Percentiles rank a stretch among this genome's conserved stretches.
phyloP scores from a whole-genome alignment of 495 filamentous ascomycete genomes.

The Glarea lozoyensis region DNA sequence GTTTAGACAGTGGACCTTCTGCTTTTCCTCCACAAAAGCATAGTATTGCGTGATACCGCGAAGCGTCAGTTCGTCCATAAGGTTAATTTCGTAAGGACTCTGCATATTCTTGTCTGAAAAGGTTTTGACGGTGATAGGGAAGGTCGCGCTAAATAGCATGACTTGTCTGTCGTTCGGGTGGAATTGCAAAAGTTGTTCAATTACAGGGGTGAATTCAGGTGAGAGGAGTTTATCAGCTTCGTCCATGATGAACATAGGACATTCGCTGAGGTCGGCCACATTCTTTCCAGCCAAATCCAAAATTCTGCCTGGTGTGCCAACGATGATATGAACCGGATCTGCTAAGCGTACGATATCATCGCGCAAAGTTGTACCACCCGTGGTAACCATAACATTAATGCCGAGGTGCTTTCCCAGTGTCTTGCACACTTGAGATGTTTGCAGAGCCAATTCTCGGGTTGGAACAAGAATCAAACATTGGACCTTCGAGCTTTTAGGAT shows the following conservation, averaged over 20 bases:
- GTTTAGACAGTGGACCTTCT: constrained; percentile 98
- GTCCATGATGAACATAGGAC: constrained; percentile 97
- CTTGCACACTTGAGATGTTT: constrained; percentile 98
- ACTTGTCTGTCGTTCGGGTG: constrained; percentile 95
- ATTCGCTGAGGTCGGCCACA: constrained; percentile 92
- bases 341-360: constrained; percentile 95
- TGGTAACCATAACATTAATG: constrained; percentile 98
- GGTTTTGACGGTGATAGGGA: constrained; percentile 88
- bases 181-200: constrained; percentile 88
- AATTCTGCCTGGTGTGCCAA: constrained; percentile 93
- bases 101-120: constrained; percentile 99
- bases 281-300: constrained; percentile 90
- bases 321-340: constrained; percentile 93
- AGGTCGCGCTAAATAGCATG: constrained; percentile 98
- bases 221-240: constrained; percentile 97
- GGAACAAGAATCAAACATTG: constrained; percentile 95
- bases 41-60: constrained; percentile 99
- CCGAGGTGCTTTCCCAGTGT: constrained; percentile 93
- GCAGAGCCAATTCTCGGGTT: constrained; percentile 93
- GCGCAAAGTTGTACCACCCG: constrained; percentile 85
- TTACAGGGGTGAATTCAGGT: constrained; percentile 91
- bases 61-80: constrained; percentile 98
- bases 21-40: constrained; percentile 97
- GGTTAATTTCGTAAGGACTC: constrained; percentile 94
- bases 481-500: constrained; percentile 88